Base-by-base conservation (phyloP, 2,329 filamentous ascomycete genomes). In the Zopfia rhizophila region DNA sequence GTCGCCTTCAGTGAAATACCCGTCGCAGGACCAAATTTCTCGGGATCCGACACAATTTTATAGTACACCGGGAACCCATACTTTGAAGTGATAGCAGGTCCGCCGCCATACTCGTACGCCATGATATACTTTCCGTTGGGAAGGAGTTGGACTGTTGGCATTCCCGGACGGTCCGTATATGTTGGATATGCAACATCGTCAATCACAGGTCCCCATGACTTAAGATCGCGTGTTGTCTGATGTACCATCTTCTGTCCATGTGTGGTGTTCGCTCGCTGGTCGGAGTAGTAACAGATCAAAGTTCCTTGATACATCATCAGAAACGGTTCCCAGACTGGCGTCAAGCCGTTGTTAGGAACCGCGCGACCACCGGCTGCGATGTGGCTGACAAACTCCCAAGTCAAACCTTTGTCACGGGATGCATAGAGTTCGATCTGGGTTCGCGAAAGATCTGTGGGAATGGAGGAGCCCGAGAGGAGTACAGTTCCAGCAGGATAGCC, bases 301-400 rank as follows among this genome's bases (percentile, higher is more conserved):
- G 82, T 75, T 40, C 81, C 77, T 44, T 87, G 71, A 64, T 85
- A 78, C 31, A 79, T 74, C 64, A 79, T 78, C 29, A 90, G 69
- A 66, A 87, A 89, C 0, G 87, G 87, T 66, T 90, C 88, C 87
- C 87, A 90, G 14, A 90, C 83, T 0, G 86, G 85, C 0, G 84
- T 87, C 25, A 84, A 66, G 1, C 84, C 86, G 59, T 90, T 88
- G 60, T 82, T 78, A 3, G 86, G 81, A 0, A 74, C 59, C 2
- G 86, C 85, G 33, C 77, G 76, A n/a, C 85, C 85, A 23, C 87
- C 87, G 2, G 75, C 72, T 1, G 86, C 86, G 31, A 90, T 81
- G 54, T 84, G 79, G 47, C 82, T 85, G 39, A 89, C 80, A 55
- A 89, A 90, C 19, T 81, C 72, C 87, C 87, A 90, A 1, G 80